Evolutionary conservation across 441 rosid species (phyloP), one percentile per base, ranked within the genome.

Genomic region (Aleurites moluccanus): DNA sequence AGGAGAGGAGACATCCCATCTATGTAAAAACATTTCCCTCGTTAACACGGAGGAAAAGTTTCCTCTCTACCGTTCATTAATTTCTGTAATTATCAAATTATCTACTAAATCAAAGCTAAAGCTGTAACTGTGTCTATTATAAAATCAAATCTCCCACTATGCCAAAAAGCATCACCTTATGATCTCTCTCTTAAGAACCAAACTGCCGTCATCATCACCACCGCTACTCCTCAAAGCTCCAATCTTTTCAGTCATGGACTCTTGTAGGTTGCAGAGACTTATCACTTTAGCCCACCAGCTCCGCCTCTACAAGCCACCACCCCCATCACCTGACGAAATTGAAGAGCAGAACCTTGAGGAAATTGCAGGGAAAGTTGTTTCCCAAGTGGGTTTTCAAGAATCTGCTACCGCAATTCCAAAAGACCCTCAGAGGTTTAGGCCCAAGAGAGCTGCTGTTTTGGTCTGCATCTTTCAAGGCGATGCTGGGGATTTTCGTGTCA

Each of bases 371-470:
- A 94, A 94, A 72, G 88, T 92, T 11, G 91, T 91, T 69, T 85
- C 95, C 38, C 97, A 88, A 68, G 84, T 90, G 85, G 98, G 98
- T 5, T 87, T 91, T 81, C 90, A 84, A 73, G 92, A 91, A 85
- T 90, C 96, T 28, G 87, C 84, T 27, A 62, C 93, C 69, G 83
- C 88, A 55, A 66, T 85, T 67, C 75, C 75, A 0, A 69, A 72
- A 69, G 83, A 87, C 69, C 86, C 86, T 2, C 88, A 77, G 75
- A 82, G 85, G 47, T 95, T 89, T 73, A 82, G 84, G 56, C 93
- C 98, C 73, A 90, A 90, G 57, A 88, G 88, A 84, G 97, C 94
- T 27, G 95, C 97, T 72, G 97, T 94, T 7, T 77, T 92, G 89
- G 84, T 94, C 79, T 94, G 97, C 74, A 82, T 92, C 61, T 92